Conservation (phyloP, 1,139 yeast genomes). For the Geotrichum aggregatum region DNA sequence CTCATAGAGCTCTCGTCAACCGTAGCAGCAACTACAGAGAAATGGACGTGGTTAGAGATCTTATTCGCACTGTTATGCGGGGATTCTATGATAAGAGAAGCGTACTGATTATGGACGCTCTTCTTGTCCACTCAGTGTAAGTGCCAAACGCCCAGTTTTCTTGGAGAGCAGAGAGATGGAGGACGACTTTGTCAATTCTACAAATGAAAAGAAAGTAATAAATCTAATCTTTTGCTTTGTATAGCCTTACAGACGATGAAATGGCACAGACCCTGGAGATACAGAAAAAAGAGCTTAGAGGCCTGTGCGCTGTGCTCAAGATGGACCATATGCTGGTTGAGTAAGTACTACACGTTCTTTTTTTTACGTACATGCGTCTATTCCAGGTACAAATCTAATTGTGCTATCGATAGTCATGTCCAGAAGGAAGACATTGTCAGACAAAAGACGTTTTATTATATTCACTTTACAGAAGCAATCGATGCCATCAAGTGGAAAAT, state of each 20-base stretch:
- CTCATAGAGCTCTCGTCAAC: no score
- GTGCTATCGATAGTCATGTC: constrained; percentile 42
- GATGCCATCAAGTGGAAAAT: constrained; percentile 98
- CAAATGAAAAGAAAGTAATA: no score
- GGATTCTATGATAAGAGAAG: constrained; percentile 86
- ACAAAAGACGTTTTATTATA: constrained; percentile 70
- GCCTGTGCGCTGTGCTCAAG: constrained; percentile 71
- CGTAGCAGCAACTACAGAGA: no score
- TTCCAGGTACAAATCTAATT: background rate
- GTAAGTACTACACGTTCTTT: constrained; percentile 23
- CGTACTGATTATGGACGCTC: constrained; percentile 79
- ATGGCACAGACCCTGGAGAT: constrained; percentile 58
- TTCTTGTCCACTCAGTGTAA: constrained; percentile 76
- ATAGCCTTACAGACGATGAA: background rate
- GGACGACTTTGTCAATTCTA: no score
- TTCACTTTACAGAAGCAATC: constrained; percentile 87
- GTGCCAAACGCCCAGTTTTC: no score
- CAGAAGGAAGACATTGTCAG: constrained; percentile 78
- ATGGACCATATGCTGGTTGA: constrained; percentile 63
- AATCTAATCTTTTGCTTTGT: no score
- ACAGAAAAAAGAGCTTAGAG: constrained; percentile 79
- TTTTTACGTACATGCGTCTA: no score
- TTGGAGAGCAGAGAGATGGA: no score
- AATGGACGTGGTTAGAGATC: constrained; percentile 41
- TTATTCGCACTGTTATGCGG: constrained; percentile 62